phyloP scores from a whole-genome alignment of 495 filamentous ascomycete genomes.

The Clohesyomyces aquaticus region DNA sequence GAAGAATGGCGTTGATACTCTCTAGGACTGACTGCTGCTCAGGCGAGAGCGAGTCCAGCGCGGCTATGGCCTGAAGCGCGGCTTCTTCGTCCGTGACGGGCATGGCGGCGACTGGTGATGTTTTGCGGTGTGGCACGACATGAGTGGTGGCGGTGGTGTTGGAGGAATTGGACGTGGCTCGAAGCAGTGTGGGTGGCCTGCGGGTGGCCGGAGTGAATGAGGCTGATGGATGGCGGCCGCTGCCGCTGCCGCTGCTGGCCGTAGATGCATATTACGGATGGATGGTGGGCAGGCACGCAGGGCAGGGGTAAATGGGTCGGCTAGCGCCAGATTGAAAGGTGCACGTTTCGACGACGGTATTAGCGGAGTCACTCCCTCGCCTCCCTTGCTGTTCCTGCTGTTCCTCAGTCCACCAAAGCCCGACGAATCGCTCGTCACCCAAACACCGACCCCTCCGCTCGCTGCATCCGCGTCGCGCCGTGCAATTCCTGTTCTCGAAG shows the following conservation, averaged over 20 bases:
- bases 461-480: too few species aligned
- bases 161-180: conserved; percentile 20
- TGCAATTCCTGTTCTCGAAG: neutral
- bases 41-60: conserved; percentile 36
- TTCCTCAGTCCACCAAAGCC: too few species aligned
- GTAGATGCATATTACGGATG: too few species aligned
- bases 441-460: too few species aligned
- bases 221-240: too few species aligned
- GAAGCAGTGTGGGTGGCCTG: too few species aligned
- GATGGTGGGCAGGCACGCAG: too few species aligned
- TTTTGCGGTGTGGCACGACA: neutral
- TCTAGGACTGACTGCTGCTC: conserved; percentile 38
- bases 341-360: neutral
- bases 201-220: too few species aligned
- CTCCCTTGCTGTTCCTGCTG: conserved; percentile 7
- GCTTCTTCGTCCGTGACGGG: conserved; percentile 47
- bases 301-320: too few species aligned
- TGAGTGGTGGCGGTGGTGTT: neutral
- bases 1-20: conserved; percentile 36
- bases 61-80: conserved; percentile 43
- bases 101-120: conserved; percentile 31
- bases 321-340: neutral
- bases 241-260: too few species aligned
- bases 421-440: too few species aligned
- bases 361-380: too few species aligned